These are phyloP conservation scores for Trichoderma orchidacearum DNA, from an alignment of 495 filamentous ascomycete genomes.

Conservation along the genomic window DNA sequence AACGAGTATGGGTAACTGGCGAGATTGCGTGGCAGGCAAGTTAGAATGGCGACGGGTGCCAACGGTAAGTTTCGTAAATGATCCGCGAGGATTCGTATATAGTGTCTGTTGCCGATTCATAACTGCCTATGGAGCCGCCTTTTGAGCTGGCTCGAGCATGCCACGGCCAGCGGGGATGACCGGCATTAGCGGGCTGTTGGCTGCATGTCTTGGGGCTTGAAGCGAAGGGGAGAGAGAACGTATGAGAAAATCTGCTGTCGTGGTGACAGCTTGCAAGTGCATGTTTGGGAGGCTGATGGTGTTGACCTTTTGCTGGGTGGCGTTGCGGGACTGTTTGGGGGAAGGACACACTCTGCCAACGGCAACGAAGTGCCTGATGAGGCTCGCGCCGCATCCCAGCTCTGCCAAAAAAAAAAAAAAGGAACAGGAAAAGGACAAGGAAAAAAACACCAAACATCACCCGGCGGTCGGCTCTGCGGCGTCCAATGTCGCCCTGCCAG, in stretches of 20 bases:
- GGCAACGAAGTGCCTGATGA: neutral
- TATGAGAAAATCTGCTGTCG: neutral
- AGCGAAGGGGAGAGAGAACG: neutral
- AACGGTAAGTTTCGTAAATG: slow-evolving; percentile 1
- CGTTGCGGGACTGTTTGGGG: neutral
- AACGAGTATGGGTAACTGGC: neutral
- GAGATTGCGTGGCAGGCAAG: neutral
- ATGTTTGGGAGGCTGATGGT: neutral
- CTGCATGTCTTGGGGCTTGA: neutral
- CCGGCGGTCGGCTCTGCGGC: neutral
- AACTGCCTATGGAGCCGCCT: neutral
- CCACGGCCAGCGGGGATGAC: neutral
- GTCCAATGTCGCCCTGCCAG: neutral
- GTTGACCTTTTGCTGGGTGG: neutral
- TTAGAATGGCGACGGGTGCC: neutral
- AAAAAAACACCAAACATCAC: too few species aligned
- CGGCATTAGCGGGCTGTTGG: neutral
- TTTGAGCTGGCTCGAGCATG: neutral
- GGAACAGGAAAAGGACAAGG: too few species aligned
- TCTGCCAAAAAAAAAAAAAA: neutral
- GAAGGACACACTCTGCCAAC: neutral
- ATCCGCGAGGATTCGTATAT: slow-evolving; percentile 2
- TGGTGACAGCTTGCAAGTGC: neutral
- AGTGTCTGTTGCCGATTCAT: neutral
- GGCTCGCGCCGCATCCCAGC: neutral